phyloP scores from a whole-genome alignment of 2,329 filamentous ascomycete species.

The Arthrinium phaeospermum region DNA sequence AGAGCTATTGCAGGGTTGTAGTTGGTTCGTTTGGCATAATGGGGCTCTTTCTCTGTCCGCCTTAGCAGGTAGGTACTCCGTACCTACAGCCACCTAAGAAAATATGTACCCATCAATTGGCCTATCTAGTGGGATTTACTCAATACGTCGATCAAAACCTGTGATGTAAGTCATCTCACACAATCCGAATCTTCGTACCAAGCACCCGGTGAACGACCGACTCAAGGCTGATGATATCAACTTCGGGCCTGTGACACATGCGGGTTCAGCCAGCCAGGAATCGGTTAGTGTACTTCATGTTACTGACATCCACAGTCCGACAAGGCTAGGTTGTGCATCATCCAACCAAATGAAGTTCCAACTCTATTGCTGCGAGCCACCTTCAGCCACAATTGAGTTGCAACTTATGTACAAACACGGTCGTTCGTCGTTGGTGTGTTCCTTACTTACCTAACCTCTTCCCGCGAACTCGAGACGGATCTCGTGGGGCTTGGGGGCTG shows the following conservation, averaged over 20 bases:
- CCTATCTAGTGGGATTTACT: neutral
- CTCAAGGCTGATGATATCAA: neutral
- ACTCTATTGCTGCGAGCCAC: slow-evolving; percentile 15
- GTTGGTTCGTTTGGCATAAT: neutral
- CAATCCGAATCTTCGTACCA: neutral
- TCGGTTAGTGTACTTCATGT: neutral
- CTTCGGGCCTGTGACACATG: neutral
- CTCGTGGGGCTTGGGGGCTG: slow-evolving; percentile 13
- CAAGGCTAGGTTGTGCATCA: neutral
- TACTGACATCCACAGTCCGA: neutral
- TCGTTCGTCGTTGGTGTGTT: neutral
- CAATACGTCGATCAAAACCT: neutral
- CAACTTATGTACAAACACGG: neutral
- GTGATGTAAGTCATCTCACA: neutral
- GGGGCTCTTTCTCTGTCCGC: neutral
- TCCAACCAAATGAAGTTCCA: neutral
- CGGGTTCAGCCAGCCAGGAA: too few species aligned
- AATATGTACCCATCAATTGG: neutral
- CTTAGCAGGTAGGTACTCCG: neutral
- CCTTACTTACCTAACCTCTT: neutral
- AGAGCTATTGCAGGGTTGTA: slow-evolving; percentile 11
- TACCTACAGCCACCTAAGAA: neutral
- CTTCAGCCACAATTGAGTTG: slow-evolving; percentile 12
- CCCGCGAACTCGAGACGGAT: slow-evolving; percentile 12
- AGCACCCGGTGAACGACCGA: neutral